These are phyloP conservation scores for Leccinellum albellum DNA, from an alignment of 768 basidiomycete genomes.

Conservation along the genomic window DNA sequence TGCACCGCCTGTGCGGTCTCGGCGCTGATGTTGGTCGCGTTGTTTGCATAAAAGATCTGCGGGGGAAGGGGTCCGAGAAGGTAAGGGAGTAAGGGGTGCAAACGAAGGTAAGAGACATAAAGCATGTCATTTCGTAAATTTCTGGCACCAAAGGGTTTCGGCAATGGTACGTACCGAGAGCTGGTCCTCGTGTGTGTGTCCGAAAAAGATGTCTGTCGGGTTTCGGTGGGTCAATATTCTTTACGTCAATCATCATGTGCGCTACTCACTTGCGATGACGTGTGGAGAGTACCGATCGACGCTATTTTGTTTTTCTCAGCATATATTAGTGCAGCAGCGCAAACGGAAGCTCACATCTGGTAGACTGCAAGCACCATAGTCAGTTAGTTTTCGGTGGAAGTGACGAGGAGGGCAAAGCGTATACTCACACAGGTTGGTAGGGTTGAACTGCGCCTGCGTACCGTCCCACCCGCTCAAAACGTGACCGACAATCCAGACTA, in stretches of 20 bases:
- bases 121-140: not conserved
- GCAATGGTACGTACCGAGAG: constrained; percentile 41
- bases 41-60: constrained; percentile 70
- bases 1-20: constrained; percentile 49
- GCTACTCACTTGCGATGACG: constrained; percentile 27
- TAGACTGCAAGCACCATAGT: constrained; percentile 32
- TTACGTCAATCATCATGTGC: not conserved
- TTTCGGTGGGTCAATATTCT: not conserved
- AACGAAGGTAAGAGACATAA: not conserved
- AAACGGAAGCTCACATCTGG: constrained; percentile 36
- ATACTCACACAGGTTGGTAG: constrained; percentile 42
- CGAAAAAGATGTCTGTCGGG: constrained; percentile 58
- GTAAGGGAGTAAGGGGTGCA: not conserved
- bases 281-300: constrained; percentile 17
- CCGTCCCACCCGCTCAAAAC: constrained; percentile 48
- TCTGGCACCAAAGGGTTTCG: not conserved
- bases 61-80: not conserved
- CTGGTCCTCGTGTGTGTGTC: constrained; percentile 72
- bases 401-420: not conserved
- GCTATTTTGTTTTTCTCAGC: constrained; percentile 18
- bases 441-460: constrained; percentile 38
- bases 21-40: constrained; percentile 54
- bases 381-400: not conserved
- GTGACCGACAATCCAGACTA: constrained; percentile 50
- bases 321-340: not conserved